Conservation (phyloP, 805 yeast genomes). For the Metschnikowia amazonensis region DNA sequence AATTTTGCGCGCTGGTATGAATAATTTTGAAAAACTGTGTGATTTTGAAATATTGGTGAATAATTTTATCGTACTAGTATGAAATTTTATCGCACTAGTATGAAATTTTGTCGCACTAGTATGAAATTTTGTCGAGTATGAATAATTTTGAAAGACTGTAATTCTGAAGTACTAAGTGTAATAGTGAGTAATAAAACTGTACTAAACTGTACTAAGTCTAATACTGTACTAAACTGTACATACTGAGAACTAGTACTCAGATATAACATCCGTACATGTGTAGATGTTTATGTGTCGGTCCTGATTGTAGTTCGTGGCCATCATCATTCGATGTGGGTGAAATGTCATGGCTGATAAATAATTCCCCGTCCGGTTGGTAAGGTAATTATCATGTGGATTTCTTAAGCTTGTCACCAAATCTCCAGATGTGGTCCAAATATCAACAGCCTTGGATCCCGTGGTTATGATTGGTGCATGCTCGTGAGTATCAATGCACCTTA, state of each 20-base stretch:
- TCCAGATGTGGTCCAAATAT: conserved; percentile 84
- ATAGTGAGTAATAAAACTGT: too few relatives aligned
- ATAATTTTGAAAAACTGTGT: too few relatives aligned
- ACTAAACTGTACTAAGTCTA: too few relatives aligned
- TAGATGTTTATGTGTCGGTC: conserved; percentile 68
- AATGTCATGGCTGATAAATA: conserved; percentile 67
- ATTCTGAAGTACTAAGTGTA: too few relatives aligned
- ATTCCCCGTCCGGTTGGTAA: conserved; percentile 43
- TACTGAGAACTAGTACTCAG: conserved; percentile 32
- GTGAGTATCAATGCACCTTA: conserved; percentile 75
- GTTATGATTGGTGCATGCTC: conserved; percentile 96
- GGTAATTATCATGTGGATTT: conserved; percentile 42
- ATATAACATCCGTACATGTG: conserved; percentile 34
- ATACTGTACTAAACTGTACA: too few relatives aligned
- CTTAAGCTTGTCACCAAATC: conserved; percentile 61
- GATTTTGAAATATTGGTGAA: too few relatives aligned
- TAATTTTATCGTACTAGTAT: too few relatives aligned
- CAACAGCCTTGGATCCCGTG: conserved; percentile 76
- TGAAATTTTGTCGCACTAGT: too few relatives aligned
- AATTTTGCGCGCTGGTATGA: too few relatives aligned
- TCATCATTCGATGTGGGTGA: conserved; percentile 93
- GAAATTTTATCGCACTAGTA: too few relatives aligned
- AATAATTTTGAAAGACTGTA: too few relatives aligned
- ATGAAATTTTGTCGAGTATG: too few relatives aligned
- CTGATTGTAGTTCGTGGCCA: conserved; percentile 81